Evolutionary conservation across 164 flowering plant species (phyloP).

Genomic region (Stephania yunnanensis): DNA sequence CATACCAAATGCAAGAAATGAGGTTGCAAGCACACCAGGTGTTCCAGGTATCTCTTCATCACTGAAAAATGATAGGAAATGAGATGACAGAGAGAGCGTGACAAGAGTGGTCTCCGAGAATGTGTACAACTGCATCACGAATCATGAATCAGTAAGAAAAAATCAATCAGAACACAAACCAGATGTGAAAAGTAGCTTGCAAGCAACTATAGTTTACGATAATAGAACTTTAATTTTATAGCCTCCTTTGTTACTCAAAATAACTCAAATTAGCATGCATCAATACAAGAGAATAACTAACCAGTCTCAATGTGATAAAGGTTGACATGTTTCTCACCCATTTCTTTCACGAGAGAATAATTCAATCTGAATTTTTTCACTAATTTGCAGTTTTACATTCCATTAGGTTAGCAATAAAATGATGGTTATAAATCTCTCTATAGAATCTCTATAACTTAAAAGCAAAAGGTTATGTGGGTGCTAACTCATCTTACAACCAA

Average conservation of each 20-base stretch:
- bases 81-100: slow-evolving; percentile 73
- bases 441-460: too few relatives aligned
- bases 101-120: slow-evolving; percentile 92
- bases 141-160: not conserved
- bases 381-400: too few relatives aligned
- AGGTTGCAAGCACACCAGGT: slow-evolving; percentile 88
- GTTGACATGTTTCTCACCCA: not conserved
- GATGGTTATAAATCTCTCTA: too few relatives aligned
- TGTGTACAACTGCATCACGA: slow-evolving; percentile 82
- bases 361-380: not conserved
- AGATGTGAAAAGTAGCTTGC: not conserved
- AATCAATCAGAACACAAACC: not conserved
- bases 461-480: too few relatives aligned
- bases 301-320: not conserved
- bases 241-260: too few relatives aligned
- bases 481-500: too few relatives aligned
- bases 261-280: too few relatives aligned
- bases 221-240: too few relatives aligned
- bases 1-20: slow-evolving; percentile 95
- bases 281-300: too few relatives aligned
- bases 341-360: not conserved
- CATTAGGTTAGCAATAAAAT: too few relatives aligned
- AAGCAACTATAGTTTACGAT: not conserved
- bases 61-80: slow-evolving; percentile 84
- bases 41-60: slow-evolving; percentile 92